Evolutionary conservation across 495 filamentous ascomycete species (phyloP), one percentile per base, ranked within the genome.

Genomic region (Tuber melanosporum): DNA sequence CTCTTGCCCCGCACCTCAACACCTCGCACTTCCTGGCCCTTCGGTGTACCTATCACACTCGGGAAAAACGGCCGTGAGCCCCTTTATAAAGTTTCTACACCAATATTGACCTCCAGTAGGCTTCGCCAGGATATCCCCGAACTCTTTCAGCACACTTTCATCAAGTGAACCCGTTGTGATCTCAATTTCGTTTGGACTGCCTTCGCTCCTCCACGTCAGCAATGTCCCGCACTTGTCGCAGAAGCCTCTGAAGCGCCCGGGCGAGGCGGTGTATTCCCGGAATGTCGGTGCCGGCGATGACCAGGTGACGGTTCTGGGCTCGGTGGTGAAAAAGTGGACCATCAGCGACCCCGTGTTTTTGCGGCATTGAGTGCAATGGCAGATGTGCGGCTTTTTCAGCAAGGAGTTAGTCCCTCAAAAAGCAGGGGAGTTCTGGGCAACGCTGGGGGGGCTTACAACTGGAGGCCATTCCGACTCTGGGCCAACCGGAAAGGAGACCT

Each of bases 321-420:
- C 73, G 22, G 86, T 71, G 42, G 62, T 76, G 36, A 82, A 74
- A 70, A 84, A 77, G 74, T 83, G 82, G 32, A 82, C 78, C 39
- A 86, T 71, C 12, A 87, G 77, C 19, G 78, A 73, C 19, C 85
- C 86, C 32, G 77, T 82, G 73, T 81, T 79, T 73, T 86, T 86
- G 41, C 85, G 82, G 78, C 86, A 87, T 82, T 85, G 85, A 49
- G 85, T 86, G 80, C 86, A 86, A 80, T 86, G 85, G 80, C 85
- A 87, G 17, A 79, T 85, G 66, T 79, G 79, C 44, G 74, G 71
- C 77, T 41, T 41, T 41, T 66, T 66, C 80, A 42, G 52, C 26
- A 41, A 49, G 36, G 52, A 17, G 70, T 43, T 70, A 77, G 62
- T 32, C 47, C 46, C n/a, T 20, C 4, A 32, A 44, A 42, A 42